Evolutionary conservation across 805 yeast genomes (phyloP).

Genomic region (Pichia pseudocactophila): DNA sequence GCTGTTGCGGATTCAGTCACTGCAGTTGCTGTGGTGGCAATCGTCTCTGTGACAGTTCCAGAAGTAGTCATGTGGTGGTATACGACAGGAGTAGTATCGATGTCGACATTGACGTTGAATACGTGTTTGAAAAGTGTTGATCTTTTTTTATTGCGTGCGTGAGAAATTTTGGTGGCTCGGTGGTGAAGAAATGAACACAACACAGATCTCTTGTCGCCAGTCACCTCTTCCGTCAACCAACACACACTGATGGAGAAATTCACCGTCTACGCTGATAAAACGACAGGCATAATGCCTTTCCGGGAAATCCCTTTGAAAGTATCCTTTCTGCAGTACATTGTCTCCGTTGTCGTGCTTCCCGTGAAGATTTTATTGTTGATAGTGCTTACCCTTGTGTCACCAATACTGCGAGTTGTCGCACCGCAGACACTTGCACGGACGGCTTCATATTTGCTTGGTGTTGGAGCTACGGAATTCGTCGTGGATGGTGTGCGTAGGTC

Average conservation of each 20-base stretch:
- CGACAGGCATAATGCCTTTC: conserved; percentile 91
- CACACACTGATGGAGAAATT: conserved; percentile 62
- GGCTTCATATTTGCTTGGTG: conserved; percentile 28
- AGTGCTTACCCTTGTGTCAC: conserved; percentile 19
- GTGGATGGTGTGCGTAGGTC: conserved; percentile 45
- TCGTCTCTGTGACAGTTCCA: background rate
- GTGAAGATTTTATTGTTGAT: conserved; percentile 13
- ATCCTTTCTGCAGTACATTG: conserved; percentile 4
- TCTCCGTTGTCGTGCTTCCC: conserved; percentile 7
- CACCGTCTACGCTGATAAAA: conserved; percentile 78
- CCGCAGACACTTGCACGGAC: conserved; percentile 11
- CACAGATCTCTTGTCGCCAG: background rate
- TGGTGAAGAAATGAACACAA: background rate
- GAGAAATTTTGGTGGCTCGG: too few relatives aligned
- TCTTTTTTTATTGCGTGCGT: too few relatives aligned
- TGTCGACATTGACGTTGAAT: too few relatives aligned
- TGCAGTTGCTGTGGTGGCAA: background rate
- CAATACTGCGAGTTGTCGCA: conserved; percentile 12
- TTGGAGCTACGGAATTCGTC: conserved; percentile 22
- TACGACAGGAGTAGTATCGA: too few relatives aligned
- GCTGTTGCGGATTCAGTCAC: conserved; percentile 1
- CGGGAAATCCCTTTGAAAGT: conserved; percentile 41
- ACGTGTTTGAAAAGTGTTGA: too few relatives aligned
- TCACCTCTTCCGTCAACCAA: background rate
- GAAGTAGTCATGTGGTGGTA: background rate